Conservation (phyloP, 345 rosid genomes). For the Acer yangbiense region DNA sequence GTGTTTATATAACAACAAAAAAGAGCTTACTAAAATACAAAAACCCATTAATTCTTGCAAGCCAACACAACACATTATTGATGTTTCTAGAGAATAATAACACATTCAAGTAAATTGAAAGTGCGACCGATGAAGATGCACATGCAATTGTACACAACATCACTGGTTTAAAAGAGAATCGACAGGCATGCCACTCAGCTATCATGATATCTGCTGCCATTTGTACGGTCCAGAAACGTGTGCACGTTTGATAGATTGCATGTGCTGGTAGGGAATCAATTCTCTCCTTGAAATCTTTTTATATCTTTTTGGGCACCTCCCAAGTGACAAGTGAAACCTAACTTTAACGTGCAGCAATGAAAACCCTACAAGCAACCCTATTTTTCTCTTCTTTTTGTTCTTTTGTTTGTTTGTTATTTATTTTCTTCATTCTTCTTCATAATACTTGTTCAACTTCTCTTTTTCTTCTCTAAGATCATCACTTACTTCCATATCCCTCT, state of each 20-base stretch:
- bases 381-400: background rate
- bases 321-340: slow-evolving; percentile 1
- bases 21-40: background rate
- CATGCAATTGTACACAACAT: background rate
- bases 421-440: background rate
- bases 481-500: background rate
- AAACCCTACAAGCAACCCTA: slow-evolving; percentile 23
- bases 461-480: slow-evolving; percentile 1
- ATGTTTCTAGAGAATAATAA: background rate
- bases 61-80: background rate
- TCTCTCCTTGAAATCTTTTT: background rate
- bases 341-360: slow-evolving; percentile 29
- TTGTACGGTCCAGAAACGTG: background rate
- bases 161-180: background rate
- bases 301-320: background rate
- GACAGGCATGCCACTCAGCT: background rate
- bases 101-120: background rate
- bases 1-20: background rate
- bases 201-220: background rate
- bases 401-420: too few relatives aligned
- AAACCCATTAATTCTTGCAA: background rate
- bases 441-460: slow-evolving; percentile 5
- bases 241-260: background rate
- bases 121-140: background rate
- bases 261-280: background rate